Base-by-base conservation (phyloP, 371 early-diverging fungal genomes). In the Zancudomyces culisetae region DNA sequence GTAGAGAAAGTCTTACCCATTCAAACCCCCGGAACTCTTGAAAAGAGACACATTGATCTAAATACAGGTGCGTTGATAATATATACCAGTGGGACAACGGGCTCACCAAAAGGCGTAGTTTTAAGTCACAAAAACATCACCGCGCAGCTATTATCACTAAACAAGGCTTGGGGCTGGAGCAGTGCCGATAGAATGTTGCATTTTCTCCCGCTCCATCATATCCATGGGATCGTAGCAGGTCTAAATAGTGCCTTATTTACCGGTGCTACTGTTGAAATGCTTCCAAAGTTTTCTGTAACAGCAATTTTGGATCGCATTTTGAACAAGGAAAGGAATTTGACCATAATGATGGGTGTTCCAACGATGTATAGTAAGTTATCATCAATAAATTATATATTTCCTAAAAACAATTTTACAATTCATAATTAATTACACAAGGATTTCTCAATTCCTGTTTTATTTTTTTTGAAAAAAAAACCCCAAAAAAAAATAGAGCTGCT, bases 321-420 rank as follows among this genome's bases (percentile, higher is more conserved):
- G 18, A 63, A 66, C 20, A 62, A 58, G 3, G 49, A 59, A 2
- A 50, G 63, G 23, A 60, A 72, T 51, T 58, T 77, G n/a, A 75
- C 83, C 0, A 56, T 85, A 1, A 79, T 88, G 53, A 88, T 87
- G 89, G 82, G 81, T 4, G 91, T 90, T 1, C 91, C 91, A 1
- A 86, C 89, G 3, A 82, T 88, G 24, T 88, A 88, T 66, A 55
- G 76, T 68, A 71, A 50, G 51, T 49, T 18, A 2, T 15, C 15
- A 21, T 15, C 19, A 41, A 27, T 4, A 23, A 15, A 29, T 13
- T 43, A 47, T 2, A 59, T 73, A 41, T 18, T n/a, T n/a, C n/a
- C n/a, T n/a, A n/a, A n/a, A n/a, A n/a, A n/a, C n/a, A n/a, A n/a
- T n/a, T n/a, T n/a, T n/a, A n/a, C n/a, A n/a, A n/a, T n/a, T n/a